Evolutionary conservation across 192 early-diverging fungal species (phyloP), one percentile per base, ranked within the genome.

Genomic region (Lunasporangiospora selenospora): DNA sequence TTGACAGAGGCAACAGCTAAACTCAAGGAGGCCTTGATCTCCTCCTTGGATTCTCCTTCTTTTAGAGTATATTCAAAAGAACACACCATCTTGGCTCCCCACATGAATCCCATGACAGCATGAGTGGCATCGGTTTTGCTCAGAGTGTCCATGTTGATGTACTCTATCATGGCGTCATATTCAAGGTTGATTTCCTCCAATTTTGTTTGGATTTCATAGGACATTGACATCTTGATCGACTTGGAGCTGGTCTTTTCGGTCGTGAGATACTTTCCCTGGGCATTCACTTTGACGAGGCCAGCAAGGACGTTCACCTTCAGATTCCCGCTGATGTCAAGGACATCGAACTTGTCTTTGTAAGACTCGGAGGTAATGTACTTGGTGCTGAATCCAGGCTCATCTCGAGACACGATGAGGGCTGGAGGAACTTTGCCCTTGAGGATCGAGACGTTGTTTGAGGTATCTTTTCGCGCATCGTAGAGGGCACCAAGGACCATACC

Each of bases 1-100:
- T 32, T 50, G 6, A 50, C 13, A 50, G 48, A 18, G 34, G 30
- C 18, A 50, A 27, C 30, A 50, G 48, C 4, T 16, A 32, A 8
- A 33, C 48, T 18, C 26, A 50, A 32, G 48, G 19, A 33, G 34
- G 30, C 48, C 31, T 10, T 12, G 31, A 50, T n/a, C 48, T 50
- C 48, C 48, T 50, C 34, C 21, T 30, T 18, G 34, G 48, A 33
- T 32, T 50, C 48, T 50, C 48, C 48, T 50, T 50, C 48, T 10
- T 50, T 18, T 9, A 50, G 48, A 32, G 30, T 50, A 50, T 50
- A 32, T 29, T 33, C 48, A 50, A 50, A 50, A 32, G 48, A 32
- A 32, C 48, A 50, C 30, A 50, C 8, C 48, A 50, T 50, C 30
- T 50, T 50, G 48, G 48, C 48, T n/a, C 48, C 48, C 48, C 48